Evolutionary conservation across 2,329 filamentous ascomycete species (phyloP), one percentile per base, ranked within the genome.

Genomic region (Ophiostoma ips): DNA sequence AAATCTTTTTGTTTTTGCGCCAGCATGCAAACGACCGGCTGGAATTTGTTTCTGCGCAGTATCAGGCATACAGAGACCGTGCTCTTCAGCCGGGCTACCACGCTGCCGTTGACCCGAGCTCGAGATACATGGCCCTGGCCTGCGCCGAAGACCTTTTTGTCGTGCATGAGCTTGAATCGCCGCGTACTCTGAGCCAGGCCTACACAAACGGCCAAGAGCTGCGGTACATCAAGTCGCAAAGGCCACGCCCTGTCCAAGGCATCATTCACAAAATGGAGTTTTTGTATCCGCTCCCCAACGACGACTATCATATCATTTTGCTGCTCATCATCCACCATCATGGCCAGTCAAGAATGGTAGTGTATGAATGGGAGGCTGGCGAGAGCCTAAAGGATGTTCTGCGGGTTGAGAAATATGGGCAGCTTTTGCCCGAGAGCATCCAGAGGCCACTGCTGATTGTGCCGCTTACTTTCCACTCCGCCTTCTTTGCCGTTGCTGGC

Each of bases 201-300:
- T 83, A 72, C 59, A 61, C 59, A 15, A 56, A 59, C 35, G 60
- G 61, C 31, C 63, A 67, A n/a, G 59, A 66, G 55, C 63, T 85
- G 52, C 63, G 70, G 10, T 84, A 83, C 2, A 73, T 94, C 51
- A 71, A 71, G 53, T 64, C 62, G 0, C 62, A 58, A 36, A 60
- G 65, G 16, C 59, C 69, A 16, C 69, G 72, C 10, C 56, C 63
- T 10, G 69, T 87, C 8, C 75, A 80, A 8, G 88, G 86, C 1
- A 71, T 81, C n/a, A 86, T 96, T 50, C 72, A 90, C 58, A 84
- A 87, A 57, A 81, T 95, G 71, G 84, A 88, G 19, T 98, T 96
- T 56, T 71, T 98, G 3, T 79, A 84, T 52, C 85, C 88, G 8
- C 72, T 73, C 10, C 65, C 74, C 0, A 73, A 78, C 49, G 81